These are phyloP conservation scores for Biscogniauxia mediterranea DNA, from an alignment of 2,329 filamentous ascomycete species.

Conservation along the genomic window DNA sequence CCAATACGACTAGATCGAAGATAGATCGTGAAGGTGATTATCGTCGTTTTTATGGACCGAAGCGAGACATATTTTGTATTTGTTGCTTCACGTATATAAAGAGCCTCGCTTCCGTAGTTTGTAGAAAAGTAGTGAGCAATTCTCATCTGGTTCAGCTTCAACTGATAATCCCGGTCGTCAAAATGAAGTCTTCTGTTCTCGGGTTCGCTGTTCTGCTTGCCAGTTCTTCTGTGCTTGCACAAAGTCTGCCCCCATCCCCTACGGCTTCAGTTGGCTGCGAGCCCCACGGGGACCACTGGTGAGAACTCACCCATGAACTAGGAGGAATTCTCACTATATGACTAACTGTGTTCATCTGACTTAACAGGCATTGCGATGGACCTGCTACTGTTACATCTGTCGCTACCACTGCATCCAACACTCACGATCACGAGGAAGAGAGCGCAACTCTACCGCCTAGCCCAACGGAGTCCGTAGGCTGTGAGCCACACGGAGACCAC, in stretches of 20 bases:
- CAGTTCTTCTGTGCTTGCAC: slow-evolving; percentile 7
- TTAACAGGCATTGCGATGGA: slow-evolving; percentile 15
- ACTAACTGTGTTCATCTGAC: neutral
- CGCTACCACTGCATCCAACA: slow-evolving; percentile 1
- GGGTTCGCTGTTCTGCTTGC: slow-evolving; percentile 14
- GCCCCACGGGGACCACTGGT: slow-evolving; percentile 40
- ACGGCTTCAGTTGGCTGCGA: slow-evolving; percentile 35
- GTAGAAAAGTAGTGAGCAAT: neutral
- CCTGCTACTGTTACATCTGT: slow-evolving; percentile 5
- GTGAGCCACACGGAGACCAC: slow-evolving; percentile 40
- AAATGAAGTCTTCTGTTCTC: slow-evolving; percentile 13
- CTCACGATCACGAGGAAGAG: slow-evolving; percentile 11
- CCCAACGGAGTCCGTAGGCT: slow-evolving; percentile 34
- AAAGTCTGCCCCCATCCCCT: slow-evolving; percentile 17
- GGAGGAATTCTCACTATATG: neutral
- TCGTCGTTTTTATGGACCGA: neutral
- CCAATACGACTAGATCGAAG: neutral
- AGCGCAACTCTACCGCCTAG: slow-evolving; percentile 3
- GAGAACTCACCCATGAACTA: neutral
- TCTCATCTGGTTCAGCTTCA: neutral
- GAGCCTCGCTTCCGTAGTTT: neutral
- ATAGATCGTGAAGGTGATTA: neutral
- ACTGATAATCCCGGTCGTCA: neutral
- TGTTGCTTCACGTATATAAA: neutral
- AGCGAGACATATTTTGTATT: neutral